A percentile compares a stretch with the other conserved stretches of the same genome.
phyloP scores from a whole-genome alignment of 768 basidiomycete genomes.

The Sarcodon sp. region DNA sequence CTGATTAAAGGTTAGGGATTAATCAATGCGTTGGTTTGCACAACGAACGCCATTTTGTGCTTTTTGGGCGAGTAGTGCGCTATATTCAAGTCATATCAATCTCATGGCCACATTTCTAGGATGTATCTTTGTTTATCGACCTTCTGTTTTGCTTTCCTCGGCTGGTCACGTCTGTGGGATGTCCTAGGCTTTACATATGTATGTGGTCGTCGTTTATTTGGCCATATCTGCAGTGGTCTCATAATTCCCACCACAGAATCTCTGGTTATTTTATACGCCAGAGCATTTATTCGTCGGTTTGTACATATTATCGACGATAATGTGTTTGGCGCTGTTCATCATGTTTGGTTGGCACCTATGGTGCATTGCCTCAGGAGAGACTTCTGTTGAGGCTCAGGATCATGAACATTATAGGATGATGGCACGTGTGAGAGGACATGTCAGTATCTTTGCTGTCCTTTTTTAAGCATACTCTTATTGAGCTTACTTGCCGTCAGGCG shows the following conservation, averaged over 20 bases:
- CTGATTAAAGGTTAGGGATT: conserved; percentile 46
- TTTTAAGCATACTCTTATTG: background rate
- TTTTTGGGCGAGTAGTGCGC: conserved; percentile 66
- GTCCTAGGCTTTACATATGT: conserved; percentile 44
- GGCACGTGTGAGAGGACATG: conserved; percentile 61
- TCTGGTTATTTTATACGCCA: conserved; percentile 35
- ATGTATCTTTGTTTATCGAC: conserved; percentile 68
- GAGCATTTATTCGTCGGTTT: conserved; percentile 55
- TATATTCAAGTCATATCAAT: background rate
- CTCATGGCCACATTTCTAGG: conserved; percentile 26
- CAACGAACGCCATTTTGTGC: conserved; percentile 91
- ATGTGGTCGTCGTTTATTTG: conserved; percentile 3
- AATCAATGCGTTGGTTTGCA: conserved; percentile 95
- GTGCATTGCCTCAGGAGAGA: conserved; percentile 65
- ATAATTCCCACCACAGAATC: conserved; percentile 7
- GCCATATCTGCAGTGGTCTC: background rate
- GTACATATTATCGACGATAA: conserved; percentile 64
- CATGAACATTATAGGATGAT: conserved; percentile 62
- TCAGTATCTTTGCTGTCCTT: conserved; percentile 19
- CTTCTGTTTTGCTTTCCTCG: conserved; percentile 45
- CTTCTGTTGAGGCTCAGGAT: conserved; percentile 84
- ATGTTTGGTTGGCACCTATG: conserved; percentile 69
- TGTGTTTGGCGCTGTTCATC: conserved; percentile 61
- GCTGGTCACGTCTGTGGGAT: conserved; percentile 45
- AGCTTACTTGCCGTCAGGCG: conserved; percentile 22